phyloP scores from a whole-genome alignment of 1,284 basidiomycete species.

The Leccinum solheimii region DNA sequence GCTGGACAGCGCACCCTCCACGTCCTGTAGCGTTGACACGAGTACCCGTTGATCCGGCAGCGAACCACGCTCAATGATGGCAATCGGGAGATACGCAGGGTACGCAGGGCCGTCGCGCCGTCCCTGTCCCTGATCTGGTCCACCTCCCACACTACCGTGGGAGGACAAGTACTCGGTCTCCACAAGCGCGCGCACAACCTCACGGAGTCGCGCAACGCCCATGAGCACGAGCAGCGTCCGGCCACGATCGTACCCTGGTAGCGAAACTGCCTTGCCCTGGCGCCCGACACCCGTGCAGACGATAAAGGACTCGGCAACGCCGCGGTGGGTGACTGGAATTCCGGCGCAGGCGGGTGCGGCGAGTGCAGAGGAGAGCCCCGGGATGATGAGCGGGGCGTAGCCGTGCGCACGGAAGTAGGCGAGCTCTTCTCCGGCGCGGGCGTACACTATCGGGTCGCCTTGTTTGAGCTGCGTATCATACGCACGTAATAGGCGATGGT shows the following conservation, averaged over 20 bases:
- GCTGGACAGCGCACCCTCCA: constrained; percentile 72
- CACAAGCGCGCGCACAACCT: constrained; percentile 69
- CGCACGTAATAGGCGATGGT: no score
- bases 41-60: constrained; percentile 91
- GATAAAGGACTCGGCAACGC: constrained; percentile 85
- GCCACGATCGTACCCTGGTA: constrained; percentile 85
- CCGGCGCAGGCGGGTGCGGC: constrained; percentile 88
- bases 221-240: constrained; percentile 87
- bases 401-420: constrained; percentile 87
- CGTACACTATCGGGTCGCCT: constrained; percentile 95
- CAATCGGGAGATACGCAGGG: constrained; percentile 80
- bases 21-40: constrained; percentile 73
- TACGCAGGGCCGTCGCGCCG: constrained; percentile 62
- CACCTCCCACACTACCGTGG: neutral
- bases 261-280: constrained; percentile 77
- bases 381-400: constrained; percentile 81
- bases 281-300: constrained; percentile 94
- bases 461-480: constrained; percentile 77
- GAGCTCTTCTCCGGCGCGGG: constrained; percentile 92
- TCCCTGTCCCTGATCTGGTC: neutral
- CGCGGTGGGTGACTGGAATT: constrained; percentile 94
- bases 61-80: constrained; percentile 90
- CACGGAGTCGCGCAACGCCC: constrained; percentile 86
- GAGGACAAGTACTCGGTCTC: neutral
- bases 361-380: constrained; percentile 86